phyloP scores from a whole-genome alignment of 164 flowering plant species.

The Umbilicus rupestris region DNA sequence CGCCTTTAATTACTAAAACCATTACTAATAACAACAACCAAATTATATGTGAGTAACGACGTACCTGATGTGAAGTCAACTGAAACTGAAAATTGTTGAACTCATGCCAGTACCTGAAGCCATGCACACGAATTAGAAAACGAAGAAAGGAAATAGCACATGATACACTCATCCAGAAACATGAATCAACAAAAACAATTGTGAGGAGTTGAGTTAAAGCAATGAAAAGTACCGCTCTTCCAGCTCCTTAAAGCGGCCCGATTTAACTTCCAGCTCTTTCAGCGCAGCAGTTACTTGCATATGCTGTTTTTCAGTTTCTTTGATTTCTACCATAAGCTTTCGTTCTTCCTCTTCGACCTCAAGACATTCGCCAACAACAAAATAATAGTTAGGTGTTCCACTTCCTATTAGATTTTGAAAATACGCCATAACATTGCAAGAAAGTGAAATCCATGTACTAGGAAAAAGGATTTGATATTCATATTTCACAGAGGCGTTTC shows the following conservation, averaged over 20 bases:
- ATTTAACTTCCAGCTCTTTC: constrained; percentile 69
- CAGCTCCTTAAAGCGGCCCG: constrained; percentile 68
- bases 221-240: constrained; percentile 60
- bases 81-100: constrained; percentile 96
- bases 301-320: constrained; percentile 80
- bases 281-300: constrained; percentile 61
- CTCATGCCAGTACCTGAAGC: constrained; percentile 87
- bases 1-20: neutral
- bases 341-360: constrained; percentile 96
- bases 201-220: neutral
- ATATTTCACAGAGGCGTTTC: neutral
- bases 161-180: neutral
- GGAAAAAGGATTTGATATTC: neutral
- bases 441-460: neutral
- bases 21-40: neutral
- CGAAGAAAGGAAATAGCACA: neutral
- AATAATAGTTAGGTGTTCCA: constrained; percentile 1
- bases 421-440: neutral
- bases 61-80: constrained; percentile 81
- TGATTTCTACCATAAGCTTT: constrained; percentile 74
- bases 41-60: constrained; percentile 4
- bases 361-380: constrained; percentile 9
- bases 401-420: neutral
- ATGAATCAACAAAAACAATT: neutral
- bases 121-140: constrained; percentile 7